Evolutionary conservation across 2,329 filamentous ascomycete species (phyloP).

Genomic region (Fusarium sp.): DNA sequence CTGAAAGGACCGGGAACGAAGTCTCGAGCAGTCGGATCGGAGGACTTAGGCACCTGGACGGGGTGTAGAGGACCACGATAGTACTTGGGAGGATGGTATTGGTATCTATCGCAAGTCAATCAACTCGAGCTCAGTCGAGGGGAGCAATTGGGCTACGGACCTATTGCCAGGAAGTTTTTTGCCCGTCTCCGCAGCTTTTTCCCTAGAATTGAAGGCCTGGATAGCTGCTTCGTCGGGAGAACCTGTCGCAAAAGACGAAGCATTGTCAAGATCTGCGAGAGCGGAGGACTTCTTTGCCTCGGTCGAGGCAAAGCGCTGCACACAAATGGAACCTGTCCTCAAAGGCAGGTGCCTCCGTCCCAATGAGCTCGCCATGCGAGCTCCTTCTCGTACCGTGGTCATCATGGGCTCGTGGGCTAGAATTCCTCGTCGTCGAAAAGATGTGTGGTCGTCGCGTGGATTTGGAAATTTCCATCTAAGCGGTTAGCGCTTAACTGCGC

Average conservation of each 20-base stretch:
- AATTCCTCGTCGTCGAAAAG: constrained; percentile 34
- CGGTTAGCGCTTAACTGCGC: constrained; percentile 33
- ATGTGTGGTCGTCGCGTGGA: constrained; percentile 37
- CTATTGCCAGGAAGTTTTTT: constrained; percentile 57
- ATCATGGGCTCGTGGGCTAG: constrained; percentile 42
- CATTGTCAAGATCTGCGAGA: constrained; percentile 60
- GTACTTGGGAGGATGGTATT: constrained; percentile 94
- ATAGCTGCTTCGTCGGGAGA: constrained; percentile 50
- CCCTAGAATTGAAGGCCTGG: constrained; percentile 53
- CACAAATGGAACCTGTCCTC: constrained; percentile 38
- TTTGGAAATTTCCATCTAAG: constrained; percentile 48
- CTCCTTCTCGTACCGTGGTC: constrained; percentile 54
- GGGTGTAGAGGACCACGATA: constrained; percentile 93
- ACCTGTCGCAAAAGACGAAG: constrained; percentile 59
- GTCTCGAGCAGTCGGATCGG: constrained; percentile 86
- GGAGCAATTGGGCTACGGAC: constrained; percentile 45
- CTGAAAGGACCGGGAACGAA: constrained; percentile 94
- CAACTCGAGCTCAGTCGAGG: neutral
- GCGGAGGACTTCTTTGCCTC: constrained; percentile 50
- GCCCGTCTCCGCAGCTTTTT: constrained; percentile 48
- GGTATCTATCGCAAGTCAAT: constrained; percentile 72
- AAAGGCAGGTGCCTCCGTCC: constrained; percentile 43
- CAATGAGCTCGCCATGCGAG: constrained; percentile 48
- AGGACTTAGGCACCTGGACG: constrained; percentile 85
- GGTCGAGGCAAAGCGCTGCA: constrained; percentile 58